Percentiles rank a stretch among this genome's conserved stretches.
phyloP scores from a whole-genome alignment of 192 early-diverging fungal species.

The Mycoemilia scoparia region DNA sequence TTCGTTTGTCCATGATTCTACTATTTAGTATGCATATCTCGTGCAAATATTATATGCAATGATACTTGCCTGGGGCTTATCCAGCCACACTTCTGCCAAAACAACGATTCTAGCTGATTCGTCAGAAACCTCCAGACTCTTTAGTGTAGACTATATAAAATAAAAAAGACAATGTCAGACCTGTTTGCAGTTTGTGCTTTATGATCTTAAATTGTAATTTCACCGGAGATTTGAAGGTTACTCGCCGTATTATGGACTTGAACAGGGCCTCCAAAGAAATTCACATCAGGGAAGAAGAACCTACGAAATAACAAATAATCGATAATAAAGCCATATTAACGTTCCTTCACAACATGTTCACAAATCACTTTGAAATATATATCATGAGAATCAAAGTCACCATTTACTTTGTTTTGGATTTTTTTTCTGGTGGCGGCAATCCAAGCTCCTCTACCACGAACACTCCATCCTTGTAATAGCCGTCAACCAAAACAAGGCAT shows the following conservation, averaged over 20 bases:
- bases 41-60: slow-evolving; percentile 34
- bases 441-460: slow-evolving; percentile 54
- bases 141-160: slow-evolving; percentile 21
- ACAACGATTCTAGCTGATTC: slow-evolving; percentile 54
- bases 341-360: too few relatives aligned
- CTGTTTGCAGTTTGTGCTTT: too few relatives aligned
- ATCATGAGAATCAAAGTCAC: too few relatives aligned
- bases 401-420: slow-evolving; percentile 18
- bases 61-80: too few relatives aligned
- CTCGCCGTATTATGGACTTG: too few relatives aligned
- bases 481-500: slow-evolving; percentile 74
- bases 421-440: slow-evolving; percentile 54
- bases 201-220: too few relatives aligned
- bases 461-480: slow-evolving; percentile 48
- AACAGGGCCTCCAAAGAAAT: slow-evolving; percentile 27
- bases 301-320: too few relatives aligned
- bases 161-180: not conserved
- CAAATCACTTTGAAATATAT: too few relatives aligned
- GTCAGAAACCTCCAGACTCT: slow-evolving; percentile 32
- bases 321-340: too few relatives aligned
- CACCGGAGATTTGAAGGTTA: too few relatives aligned
- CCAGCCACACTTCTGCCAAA: slow-evolving; percentile 75
- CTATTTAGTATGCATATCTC: too few relatives aligned
- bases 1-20: too few relatives aligned
- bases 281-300: slow-evolving; percentile 14